These are phyloP conservation scores for Amanita thiersii DNA, from an alignment of 768 basidiomycete species.

Conservation along the genomic window DNA sequence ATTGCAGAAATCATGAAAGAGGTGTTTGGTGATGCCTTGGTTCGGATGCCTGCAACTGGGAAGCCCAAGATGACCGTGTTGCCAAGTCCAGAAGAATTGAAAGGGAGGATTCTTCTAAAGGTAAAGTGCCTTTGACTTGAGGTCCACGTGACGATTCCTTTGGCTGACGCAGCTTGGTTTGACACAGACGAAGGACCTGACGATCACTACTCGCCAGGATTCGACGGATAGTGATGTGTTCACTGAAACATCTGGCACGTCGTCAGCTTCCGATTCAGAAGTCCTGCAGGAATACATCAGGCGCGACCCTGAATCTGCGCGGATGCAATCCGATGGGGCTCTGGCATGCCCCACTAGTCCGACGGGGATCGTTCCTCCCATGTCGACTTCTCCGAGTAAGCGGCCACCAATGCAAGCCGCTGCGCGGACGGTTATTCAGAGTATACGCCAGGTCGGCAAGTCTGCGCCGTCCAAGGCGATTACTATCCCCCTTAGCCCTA, in stretches of 20 bases:
- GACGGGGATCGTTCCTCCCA: neutral
- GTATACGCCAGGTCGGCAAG: conserved; percentile 3
- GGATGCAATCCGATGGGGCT: conserved; percentile 10
- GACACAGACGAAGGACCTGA: conserved; percentile 15
- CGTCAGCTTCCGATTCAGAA: conserved; percentile 18
- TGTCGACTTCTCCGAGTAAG: conserved; percentile 6
- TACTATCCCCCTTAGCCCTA: too few species aligned
- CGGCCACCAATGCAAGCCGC: conserved; percentile 5
- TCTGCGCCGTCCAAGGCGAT: neutral
- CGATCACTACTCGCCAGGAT: conserved; percentile 1
- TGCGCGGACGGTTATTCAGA: conserved; percentile 3
- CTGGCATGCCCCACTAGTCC: neutral
- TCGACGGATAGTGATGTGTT: conserved; percentile 2
- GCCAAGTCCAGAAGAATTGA: conserved; percentile 82
- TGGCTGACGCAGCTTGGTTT: conserved; percentile 13
- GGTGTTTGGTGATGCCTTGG: conserved; percentile 33
- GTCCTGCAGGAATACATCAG: conserved; percentile 13
- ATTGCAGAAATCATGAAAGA: conserved; percentile 68
- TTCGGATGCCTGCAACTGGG: conserved; percentile 19
- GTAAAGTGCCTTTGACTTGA: conserved; percentile 23
- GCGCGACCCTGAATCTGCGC: conserved; percentile 17
- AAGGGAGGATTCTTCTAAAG: conserved; percentile 77
- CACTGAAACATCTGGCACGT: conserved; percentile 14
- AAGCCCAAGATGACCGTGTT: conserved; percentile 40
- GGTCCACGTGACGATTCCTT: neutral